Percentiles rank a stretch among this genome's conserved stretches.
Conservation (phyloP, 495 filamentous ascomycete species). For the Penicillium canariense region DNA sequence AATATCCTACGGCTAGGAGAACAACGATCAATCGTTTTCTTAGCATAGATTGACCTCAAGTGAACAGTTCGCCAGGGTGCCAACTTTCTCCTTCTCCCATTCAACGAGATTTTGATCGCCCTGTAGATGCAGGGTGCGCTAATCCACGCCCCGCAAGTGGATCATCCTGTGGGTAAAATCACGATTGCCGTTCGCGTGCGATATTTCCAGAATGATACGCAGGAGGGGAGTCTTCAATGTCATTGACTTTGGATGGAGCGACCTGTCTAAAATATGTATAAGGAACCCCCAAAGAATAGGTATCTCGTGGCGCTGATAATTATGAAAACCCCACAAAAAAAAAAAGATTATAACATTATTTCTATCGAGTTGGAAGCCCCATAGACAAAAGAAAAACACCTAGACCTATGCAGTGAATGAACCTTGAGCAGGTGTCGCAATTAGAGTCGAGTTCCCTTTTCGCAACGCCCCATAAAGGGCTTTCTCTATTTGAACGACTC, state of each 20-base stretch:
- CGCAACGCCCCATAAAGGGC: background rate
- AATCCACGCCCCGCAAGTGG: background rate
- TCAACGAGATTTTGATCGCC: background rate
- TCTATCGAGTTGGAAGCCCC: background rate
- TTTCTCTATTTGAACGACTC: constrained; percentile 32
- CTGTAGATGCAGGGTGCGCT: background rate
- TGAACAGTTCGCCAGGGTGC: background rate
- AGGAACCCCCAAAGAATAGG: no score
- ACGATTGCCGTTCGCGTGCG: background rate
- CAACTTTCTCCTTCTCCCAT: background rate
- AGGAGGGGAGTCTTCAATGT: no score
- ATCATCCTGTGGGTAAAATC: background rate
- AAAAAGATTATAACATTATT: no score
- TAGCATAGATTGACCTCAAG: background rate
- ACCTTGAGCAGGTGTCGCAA: background rate
- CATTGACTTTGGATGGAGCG: no score
- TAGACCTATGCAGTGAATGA: constrained; percentile 9
- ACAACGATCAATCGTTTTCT: background rate
- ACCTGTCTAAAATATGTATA: no score
- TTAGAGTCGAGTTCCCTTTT: background rate
- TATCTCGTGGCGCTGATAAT: no score
- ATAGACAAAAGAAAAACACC: background rate
- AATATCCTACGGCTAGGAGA: background rate
- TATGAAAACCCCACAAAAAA: background rate
- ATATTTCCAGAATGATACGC: background rate